Evolutionary conservation across 495 filamentous ascomycete genomes (phyloP).

Genomic region (Aspergillus coremiiformis): DNA sequence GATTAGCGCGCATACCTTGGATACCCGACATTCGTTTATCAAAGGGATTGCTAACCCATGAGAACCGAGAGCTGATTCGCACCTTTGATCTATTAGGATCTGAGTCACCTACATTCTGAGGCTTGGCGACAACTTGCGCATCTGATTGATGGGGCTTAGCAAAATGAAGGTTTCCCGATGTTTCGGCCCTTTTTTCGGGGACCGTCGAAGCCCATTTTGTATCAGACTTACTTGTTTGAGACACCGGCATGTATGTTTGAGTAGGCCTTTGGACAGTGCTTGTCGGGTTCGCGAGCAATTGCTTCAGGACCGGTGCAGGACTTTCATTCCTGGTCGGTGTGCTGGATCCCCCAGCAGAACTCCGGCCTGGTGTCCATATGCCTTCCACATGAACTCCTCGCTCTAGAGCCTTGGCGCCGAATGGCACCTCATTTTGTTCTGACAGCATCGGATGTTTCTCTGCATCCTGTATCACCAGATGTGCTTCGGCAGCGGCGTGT

Average conservation of each 20-base stretch:
- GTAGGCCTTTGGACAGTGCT: conserved; percentile 4
- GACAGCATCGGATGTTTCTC: conserved; percentile 28
- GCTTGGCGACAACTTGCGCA: neutral
- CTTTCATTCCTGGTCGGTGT: conserved; percentile 13
- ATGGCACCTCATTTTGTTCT: conserved; percentile 61
- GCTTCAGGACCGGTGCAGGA: conserved; percentile 9
- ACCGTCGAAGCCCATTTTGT: conserved; percentile 5
- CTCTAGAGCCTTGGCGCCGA: conserved; percentile 84
- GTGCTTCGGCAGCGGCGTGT: conserved; percentile 57
- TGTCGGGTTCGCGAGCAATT: neutral
- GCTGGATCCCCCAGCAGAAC: conserved; percentile 10
- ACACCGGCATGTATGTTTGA: neutral
- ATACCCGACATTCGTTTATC: conserved; percentile 8
- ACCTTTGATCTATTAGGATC: conserved; percentile 3
- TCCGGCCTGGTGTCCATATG: conserved; percentile 64
- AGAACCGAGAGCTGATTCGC: conserved; percentile 11
- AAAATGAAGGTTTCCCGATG: conserved; percentile 3
- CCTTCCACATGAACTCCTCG: conserved; percentile 79
- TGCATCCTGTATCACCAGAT: conserved; percentile 42
- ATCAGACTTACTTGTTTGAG: neutral
- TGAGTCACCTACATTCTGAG: neutral
- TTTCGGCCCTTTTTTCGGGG: conserved; percentile 2
- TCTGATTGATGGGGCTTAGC: conserved; percentile 5
- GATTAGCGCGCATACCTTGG: conserved; percentile 1
- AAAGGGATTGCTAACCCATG: conserved; percentile 16